These are phyloP conservation scores for Arctium minus DNA, from an alignment of 129 eudicot genomes.

Conservation along the genomic window DNA sequence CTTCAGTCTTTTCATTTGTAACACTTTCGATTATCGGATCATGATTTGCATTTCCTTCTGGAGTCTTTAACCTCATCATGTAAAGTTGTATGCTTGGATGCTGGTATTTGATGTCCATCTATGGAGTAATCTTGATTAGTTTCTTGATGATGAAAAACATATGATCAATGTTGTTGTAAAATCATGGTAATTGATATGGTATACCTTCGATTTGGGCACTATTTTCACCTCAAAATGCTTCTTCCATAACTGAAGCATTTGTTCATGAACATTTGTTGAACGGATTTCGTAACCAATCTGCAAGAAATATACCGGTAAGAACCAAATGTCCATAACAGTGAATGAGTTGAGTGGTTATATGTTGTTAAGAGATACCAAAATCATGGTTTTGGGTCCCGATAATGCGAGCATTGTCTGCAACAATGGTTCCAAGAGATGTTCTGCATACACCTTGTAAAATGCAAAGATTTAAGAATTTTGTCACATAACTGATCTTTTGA, in stretches of 20 bases:
- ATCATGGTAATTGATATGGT: neutral
- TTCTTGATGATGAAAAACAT: slow-evolving; percentile 2
- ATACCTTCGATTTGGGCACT: slow-evolving; percentile 78
- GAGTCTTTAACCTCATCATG: slow-evolving; percentile 65
- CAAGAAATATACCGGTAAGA: neutral
- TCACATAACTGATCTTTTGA: slow-evolving; percentile 1
- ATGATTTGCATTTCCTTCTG: slow-evolving; percentile 29
- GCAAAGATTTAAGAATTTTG: slow-evolving; percentile 1
- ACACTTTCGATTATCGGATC: slow-evolving; percentile 23
- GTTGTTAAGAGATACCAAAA: slow-evolving; percentile 45
- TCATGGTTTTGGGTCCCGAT: slow-evolving; percentile 84
- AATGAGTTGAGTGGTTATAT: neutral
- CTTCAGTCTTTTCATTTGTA: slow-evolving; percentile 18
- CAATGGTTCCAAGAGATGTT: slow-evolving; percentile 88
- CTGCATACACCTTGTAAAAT: slow-evolving; percentile 75
- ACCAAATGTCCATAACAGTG: neutral
- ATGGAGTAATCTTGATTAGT: slow-evolving; percentile 4
- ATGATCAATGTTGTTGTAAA: slow-evolving; percentile 3
- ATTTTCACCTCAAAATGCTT: slow-evolving; percentile 70
- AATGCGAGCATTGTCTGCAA: slow-evolving; percentile 74
- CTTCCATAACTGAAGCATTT: slow-evolving; percentile 88
- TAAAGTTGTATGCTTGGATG: slow-evolving; percentile 94
- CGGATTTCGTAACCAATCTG: slow-evolving; percentile 96
- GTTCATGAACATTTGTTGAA: slow-evolving; percentile 91
- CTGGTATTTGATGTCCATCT: slow-evolving; percentile 83